Evolutionary conservation across 169 alveolate genomes (phyloP).

Genomic region (Cryptosporidium baileyi): DNA sequence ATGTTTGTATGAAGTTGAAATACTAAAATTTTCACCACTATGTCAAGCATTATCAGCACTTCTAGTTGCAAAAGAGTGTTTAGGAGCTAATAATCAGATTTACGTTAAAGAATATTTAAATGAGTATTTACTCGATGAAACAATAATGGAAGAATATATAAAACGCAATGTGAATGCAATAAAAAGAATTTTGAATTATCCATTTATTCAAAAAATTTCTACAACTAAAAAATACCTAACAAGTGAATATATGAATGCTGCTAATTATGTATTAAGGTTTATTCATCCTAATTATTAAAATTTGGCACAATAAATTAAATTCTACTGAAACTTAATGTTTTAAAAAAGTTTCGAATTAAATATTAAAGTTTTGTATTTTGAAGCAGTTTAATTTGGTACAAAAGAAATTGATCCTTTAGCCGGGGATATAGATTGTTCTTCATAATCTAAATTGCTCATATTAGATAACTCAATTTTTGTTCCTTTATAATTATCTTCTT

Average conservation of each 20-base stretch:
- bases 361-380: not conserved
- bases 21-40: slow-evolving; percentile 59
- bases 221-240: slow-evolving; percentile 62
- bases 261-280: slow-evolving; percentile 45
- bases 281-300: not conserved
- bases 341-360: not conserved
- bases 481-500: not conserved
- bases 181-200: slow-evolving; percentile 33
- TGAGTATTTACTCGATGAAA: slow-evolving; percentile 1
- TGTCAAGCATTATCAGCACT: slow-evolving; percentile 50
- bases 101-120: not conserved
- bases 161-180: slow-evolving; percentile 28
- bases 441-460: not conserved
- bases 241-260: slow-evolving; percentile 62
- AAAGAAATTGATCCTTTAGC: slow-evolving; percentile 23
- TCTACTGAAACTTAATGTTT: too few species aligned
- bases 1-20: slow-evolving; percentile 45
- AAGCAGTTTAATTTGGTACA: not conserved
- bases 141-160: slow-evolving; percentile 1
- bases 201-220: not conserved
- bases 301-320: not conserved
- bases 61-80: slow-evolving; percentile 44
- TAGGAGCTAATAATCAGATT: slow-evolving; percentile 12
- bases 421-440: slow-evolving; percentile 40
- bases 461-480: slow-evolving; percentile 1